Percentiles rank a stretch among this genome's conserved stretches.
Evolutionary conservation across 441 rosid species (phyloP).

Genomic region (Aleurites moluccanus): DNA sequence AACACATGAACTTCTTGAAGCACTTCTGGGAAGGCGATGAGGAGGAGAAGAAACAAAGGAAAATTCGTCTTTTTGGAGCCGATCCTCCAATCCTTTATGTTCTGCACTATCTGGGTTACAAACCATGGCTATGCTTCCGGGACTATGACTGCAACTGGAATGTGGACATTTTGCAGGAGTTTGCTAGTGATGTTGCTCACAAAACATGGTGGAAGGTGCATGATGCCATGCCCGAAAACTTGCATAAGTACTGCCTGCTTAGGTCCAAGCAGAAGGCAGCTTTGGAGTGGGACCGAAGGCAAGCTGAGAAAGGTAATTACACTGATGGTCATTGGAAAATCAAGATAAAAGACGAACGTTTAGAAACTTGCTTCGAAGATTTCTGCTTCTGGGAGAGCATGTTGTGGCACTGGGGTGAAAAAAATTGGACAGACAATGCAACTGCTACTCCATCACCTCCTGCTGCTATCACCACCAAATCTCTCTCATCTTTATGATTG

Average conservation of each 20-base stretch:
- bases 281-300: constrained; percentile 81
- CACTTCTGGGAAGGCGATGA: constrained; percentile 93
- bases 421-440: constrained; percentile 62
- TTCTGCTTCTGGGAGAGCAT: constrained; percentile 86
- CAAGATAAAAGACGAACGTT: constrained; percentile 62
- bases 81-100: constrained; percentile 80
- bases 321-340: constrained; percentile 84
- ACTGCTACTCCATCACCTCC: constrained; percentile 39
- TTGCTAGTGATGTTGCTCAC: constrained; percentile 77
- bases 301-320: constrained; percentile 73
- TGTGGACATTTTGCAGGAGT: constrained; percentile 67
- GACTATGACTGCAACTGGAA: constrained; percentile 97
- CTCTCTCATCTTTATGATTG: constrained; percentile 37
- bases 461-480: constrained; percentile 26
- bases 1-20: constrained; percentile 86
- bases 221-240: constrained; percentile 69
- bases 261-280: constrained; percentile 83
- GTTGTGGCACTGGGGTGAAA: constrained; percentile 92
- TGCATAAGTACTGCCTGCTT: constrained; percentile 69
- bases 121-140: constrained; percentile 87
- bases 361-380: constrained; percentile 62
- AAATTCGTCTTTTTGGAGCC: constrained; percentile 62
- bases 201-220: constrained; percentile 86
- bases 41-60: constrained; percentile 61
- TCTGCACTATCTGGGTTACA: constrained; percentile 74